These are phyloP conservation scores for Sclerotinia borealis DNA, from an alignment of 2,329 filamentous ascomycete genomes.

Conservation along the genomic window DNA sequence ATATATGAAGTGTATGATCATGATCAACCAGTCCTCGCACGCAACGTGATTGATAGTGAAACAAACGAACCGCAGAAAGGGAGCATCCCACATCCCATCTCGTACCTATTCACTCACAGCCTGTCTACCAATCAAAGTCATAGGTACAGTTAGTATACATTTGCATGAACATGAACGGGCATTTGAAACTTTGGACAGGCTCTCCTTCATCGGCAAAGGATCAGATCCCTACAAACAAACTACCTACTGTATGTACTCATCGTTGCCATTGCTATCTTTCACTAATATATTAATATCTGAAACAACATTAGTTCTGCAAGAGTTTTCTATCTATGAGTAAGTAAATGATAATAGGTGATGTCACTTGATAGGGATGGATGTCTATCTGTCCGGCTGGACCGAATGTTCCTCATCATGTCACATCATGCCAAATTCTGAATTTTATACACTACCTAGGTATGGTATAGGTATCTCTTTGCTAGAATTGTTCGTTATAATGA, in stretches of 20 bases:
- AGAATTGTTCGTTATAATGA: background rate
- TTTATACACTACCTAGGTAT: too few species aligned
- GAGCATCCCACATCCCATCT: background rate
- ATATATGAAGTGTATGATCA: constrained; percentile 7
- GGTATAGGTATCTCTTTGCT: background rate
- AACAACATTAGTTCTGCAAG: too few species aligned
- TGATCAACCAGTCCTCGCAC: background rate
- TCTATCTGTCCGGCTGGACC: background rate
- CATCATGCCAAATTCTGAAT: background rate
- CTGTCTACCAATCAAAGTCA: background rate
- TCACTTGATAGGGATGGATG: background rate
- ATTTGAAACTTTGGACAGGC: too few species aligned
- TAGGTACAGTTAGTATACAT: too few species aligned
- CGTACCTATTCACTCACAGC: background rate
- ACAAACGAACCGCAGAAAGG: background rate
- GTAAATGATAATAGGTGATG: too few species aligned
- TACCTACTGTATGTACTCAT: too few species aligned
- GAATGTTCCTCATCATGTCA: background rate
- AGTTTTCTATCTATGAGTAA: too few species aligned
- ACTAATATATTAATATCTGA: too few species aligned
- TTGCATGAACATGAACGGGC: background rate
- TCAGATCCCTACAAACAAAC: background rate
- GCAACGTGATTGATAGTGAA: background rate
- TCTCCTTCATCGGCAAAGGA: background rate
- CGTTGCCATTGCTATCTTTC: background rate